Conservation (phyloP, 805 yeast genomes). For the Jamesozyma lodderae region DNA sequence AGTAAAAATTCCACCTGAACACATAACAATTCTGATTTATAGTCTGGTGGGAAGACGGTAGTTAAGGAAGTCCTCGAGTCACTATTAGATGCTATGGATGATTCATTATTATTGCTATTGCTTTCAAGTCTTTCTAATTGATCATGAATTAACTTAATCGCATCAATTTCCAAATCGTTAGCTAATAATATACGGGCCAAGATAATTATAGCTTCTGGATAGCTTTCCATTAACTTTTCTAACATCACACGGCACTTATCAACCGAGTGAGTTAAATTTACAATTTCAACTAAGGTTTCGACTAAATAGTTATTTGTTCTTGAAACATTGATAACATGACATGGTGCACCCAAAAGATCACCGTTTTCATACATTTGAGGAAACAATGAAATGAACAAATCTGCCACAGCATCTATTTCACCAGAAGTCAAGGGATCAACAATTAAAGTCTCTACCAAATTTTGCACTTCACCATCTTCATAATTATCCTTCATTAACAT, state of each 20-base stretch:
- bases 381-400: conserved; percentile 25
- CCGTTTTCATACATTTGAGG: conserved; percentile 28
- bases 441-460: conserved; percentile 75
- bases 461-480: conserved; percentile 64
- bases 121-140: conserved; percentile 19
- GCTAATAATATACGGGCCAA: conserved; percentile 26
- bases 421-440: conserved; percentile 58
- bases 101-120: conserved; percentile 3
- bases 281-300: conserved; percentile 27
- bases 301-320: conserved; percentile 29
- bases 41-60: conserved; percentile 15
- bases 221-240: conserved; percentile 14
- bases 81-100: background rate
- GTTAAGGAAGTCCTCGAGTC: conserved; percentile 1
- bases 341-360: conserved; percentile 27
- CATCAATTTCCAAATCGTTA: conserved; percentile 32
- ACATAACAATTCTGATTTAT: conserved; percentile 26
- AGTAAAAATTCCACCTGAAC: conserved; percentile 25
- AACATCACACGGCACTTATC: conserved; percentile 21
- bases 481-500: conserved; percentile 29
- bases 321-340: conserved; percentile 23
- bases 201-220: conserved; percentile 25
- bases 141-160: conserved; percentile 24
- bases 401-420: conserved; percentile 25
- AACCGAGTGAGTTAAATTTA: conserved; percentile 23